A percentile compares a stretch with the other conserved stretches of the same genome.
phyloP scores from a whole-genome alignment of 441 rosid genomes.

The Erodium chrysanthum region DNA sequence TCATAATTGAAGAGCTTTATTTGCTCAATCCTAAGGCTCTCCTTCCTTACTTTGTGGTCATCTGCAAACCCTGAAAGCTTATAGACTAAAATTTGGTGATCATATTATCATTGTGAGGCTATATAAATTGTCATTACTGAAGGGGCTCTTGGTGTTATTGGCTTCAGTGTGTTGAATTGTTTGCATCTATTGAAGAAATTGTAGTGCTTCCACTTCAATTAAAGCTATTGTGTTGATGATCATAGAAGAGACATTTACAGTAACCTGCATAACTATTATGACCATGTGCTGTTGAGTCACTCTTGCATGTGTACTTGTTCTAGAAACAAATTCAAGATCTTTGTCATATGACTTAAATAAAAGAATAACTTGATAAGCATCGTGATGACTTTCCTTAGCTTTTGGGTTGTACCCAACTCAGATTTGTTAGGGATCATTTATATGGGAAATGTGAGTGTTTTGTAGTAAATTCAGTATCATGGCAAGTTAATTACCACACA shows the following conservation, averaged over 20 bases:
- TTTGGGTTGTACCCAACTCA: not conserved
- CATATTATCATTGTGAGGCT: no score
- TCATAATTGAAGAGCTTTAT: conserved; percentile 54
- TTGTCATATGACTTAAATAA: not conserved
- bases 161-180: not conserved
- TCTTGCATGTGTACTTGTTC: not conserved
- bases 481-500: conserved; percentile 14
- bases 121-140: no score
- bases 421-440: not conserved
- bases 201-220: not conserved
- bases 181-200: not conserved
- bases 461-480: not conserved
- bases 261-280: not conserved
- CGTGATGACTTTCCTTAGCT: no score
- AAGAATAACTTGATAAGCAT: no score
- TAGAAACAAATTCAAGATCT: not conserved
- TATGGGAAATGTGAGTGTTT: not conserved
- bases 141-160: not conserved
- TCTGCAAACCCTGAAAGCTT: conserved; percentile 53
- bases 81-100: conserved; percentile 28
- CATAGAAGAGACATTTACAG: not conserved
- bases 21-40: conserved; percentile 47
- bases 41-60: conserved; percentile 60
- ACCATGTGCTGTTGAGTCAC: not conserved
- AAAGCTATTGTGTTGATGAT: not conserved